Base-by-base conservation (phyloP, 257 asterid genomes). In the Jasminum sambac region DNA sequence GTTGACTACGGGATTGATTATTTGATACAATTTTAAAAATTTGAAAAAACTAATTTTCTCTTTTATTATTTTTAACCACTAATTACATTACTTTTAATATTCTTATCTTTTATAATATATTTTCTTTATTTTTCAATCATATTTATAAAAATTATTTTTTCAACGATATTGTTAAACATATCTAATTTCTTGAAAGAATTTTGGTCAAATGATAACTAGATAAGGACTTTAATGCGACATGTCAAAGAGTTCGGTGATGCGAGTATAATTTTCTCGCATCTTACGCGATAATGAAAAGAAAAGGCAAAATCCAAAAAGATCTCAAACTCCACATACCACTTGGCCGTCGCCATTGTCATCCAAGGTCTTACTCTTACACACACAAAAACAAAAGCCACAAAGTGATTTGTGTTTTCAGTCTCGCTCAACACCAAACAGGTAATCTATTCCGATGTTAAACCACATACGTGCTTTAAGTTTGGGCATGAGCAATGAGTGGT, bases 231-330 rank as follows among this genome's bases (percentile, higher is more conserved):
- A 55, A 55, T 21, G 62, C 34, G 2, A 13, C 2, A 21, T 21
- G 4, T 55, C 7, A 7, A 19, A 55, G 9, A 55, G 62, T 55
- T 55, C 21, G 14, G 62, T 8, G 62, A 55, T 14, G 43, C 26
- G 41, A 17, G 40, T 57, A 24, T 58, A 68, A 59, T 21, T 43
- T 14, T 25, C 55, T 17, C 12, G 13, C 8, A 36, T 16, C 26
- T 11, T 21, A 48, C 11, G 21, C 62, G 30, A 17, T 68, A 66
- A 72, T 0, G 16, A 30, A 66, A 42, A 48, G 57, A 41, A 55
- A 69, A 78, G 34, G 72, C 58, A 38, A 52, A 74, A 42, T 7
- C 59, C 78, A 40, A 41, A 74, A 77, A 62, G 71, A 72, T 74
- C 77, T 48, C 3, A 24, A 74, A 55, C 63, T 46, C 76, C 16